Conservation (phyloP, 305 asterid species). For the Rubia balearica region DNA sequence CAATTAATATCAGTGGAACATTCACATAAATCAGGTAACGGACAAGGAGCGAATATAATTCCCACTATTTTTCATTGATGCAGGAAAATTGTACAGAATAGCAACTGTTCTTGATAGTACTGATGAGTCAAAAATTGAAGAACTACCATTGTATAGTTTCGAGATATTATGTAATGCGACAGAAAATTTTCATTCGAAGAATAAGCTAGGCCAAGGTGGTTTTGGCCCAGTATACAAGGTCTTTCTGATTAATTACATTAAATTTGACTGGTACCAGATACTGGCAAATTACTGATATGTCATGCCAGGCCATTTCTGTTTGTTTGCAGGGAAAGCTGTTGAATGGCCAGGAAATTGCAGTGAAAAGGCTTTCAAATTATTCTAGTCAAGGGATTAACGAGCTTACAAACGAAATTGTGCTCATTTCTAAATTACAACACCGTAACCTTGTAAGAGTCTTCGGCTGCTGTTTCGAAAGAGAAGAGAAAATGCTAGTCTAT, state of each 20-base stretch:
- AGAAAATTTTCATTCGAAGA: neutral
- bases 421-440: conserved; percentile 20
- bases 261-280: too few species aligned
- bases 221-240: conserved; percentile 21
- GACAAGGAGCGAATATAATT: neutral
- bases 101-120: neutral
- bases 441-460: conserved; percentile 18
- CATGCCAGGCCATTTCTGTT: neutral
- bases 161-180: conserved; percentile 8
- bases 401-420: conserved; percentile 16
- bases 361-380: conserved; percentile 18
- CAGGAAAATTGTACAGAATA: neutral
- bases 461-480: conserved; percentile 15
- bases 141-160: conserved; percentile 3
- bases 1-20: neutral
- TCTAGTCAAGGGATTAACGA: conserved; percentile 20
- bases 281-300: neutral
- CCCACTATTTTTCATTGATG: neutral
- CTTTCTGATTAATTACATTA: neutral
- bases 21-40: neutral
- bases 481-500: conserved; percentile 18
- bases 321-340: conserved; percentile 11
- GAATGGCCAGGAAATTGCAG: conserved; percentile 18
- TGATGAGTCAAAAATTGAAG: neutral
- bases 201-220: conserved; percentile 28